Evolutionary conservation across 2,329 filamentous ascomycete species (phyloP), one percentile per base, ranked within the genome.

Genomic region (Tolypocladium endophyticum): DNA sequence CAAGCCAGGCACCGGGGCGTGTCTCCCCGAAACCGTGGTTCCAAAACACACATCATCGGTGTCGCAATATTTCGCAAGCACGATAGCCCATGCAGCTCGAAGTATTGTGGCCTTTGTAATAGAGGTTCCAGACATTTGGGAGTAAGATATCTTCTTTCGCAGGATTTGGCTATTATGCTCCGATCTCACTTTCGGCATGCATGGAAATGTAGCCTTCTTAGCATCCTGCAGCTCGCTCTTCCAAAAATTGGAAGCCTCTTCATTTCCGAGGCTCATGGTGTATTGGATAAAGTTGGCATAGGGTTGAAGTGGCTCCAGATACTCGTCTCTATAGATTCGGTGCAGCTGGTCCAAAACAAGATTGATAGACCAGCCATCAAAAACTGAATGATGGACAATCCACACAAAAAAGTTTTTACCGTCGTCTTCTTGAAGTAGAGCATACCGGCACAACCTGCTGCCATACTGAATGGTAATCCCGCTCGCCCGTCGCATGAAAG

Each of bases 311-410:
- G 39, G 39, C 39, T 41, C 39, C 18, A 16, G 39, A 41, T 14
- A 3, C 39, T 41, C 39, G 16, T 41, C 18, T 18, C 39, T 14
- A 41, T 41, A 41, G 39, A 41, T 41, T 55, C 53, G 12, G 16
- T 43, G 18, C 7, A 67, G 38, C 0, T 38, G 30, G 23, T 58
- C 50, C 20, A 62, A n/a, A 18, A 65, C 57, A 0, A 64, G 54
- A 7, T 43, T 53, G 39, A 64, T 36, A 9, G 64, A 64, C 66
- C 65, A 68, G 18, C 68, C 69, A 47, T 71, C 69, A 33, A 70
- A 67, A 0, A 70, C 38, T 3, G 68, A 61, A 36, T 71, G 69
- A 35, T 71, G 69, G 3, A 62, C 58, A 2, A 64, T 67, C 59
- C 64, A 67, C 2, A 67, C 61, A 25, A 71, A 67, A 39, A 67